phyloP scores from a whole-genome alignment of 2,329 filamentous ascomycete genomes.

The Aspergillus costaricaensis region DNA sequence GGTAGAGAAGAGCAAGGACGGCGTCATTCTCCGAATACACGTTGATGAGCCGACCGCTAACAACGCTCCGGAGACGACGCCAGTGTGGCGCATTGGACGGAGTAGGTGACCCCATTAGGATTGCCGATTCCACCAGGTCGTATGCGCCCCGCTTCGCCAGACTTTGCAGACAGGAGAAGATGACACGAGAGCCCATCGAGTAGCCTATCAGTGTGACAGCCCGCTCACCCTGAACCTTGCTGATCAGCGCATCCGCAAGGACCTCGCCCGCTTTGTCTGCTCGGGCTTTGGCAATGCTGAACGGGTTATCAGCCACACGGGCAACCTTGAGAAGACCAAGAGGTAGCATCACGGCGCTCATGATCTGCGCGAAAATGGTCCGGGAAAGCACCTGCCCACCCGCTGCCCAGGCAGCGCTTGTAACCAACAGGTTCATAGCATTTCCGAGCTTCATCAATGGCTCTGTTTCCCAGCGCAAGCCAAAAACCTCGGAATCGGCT shows the following conservation, averaged over 20 bases:
- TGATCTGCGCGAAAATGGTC: conserved; percentile 68
- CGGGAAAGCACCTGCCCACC: conserved; percentile 73
- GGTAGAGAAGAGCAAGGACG: conserved; percentile 83
- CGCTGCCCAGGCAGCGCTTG: conserved; percentile 77
- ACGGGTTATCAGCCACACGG: conserved; percentile 76
- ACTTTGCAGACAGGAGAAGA: conserved; percentile 76
- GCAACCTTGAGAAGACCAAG: conserved; percentile 67
- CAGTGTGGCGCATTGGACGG: conserved; percentile 73
- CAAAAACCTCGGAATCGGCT: conserved; percentile 74
- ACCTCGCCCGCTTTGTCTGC: conserved; percentile 79
- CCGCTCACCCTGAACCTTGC: conserved; percentile 77
- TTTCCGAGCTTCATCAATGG: conserved; percentile 75
- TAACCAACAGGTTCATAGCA: conserved; percentile 74
- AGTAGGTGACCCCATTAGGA: conserved; percentile 78
- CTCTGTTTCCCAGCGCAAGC: conserved; percentile 79
- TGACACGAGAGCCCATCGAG: conserved; percentile 76
- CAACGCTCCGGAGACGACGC: conserved; percentile 74
- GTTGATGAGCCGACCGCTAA: conserved; percentile 80
- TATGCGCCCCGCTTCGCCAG: conserved; percentile 79
- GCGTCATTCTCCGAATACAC: conserved; percentile 87
- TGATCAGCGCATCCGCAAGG: conserved; percentile 79
- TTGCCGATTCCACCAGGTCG: conserved; percentile 78
- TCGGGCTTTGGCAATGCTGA: conserved; percentile 72
- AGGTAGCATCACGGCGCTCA: conserved; percentile 68
- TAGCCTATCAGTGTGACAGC: conserved; percentile 81